Evolutionary conservation across 192 early-diverging fungal genomes (phyloP), one percentile per base, ranked within the genome.

Genomic region (Coemansia nantahalensis): DNA sequence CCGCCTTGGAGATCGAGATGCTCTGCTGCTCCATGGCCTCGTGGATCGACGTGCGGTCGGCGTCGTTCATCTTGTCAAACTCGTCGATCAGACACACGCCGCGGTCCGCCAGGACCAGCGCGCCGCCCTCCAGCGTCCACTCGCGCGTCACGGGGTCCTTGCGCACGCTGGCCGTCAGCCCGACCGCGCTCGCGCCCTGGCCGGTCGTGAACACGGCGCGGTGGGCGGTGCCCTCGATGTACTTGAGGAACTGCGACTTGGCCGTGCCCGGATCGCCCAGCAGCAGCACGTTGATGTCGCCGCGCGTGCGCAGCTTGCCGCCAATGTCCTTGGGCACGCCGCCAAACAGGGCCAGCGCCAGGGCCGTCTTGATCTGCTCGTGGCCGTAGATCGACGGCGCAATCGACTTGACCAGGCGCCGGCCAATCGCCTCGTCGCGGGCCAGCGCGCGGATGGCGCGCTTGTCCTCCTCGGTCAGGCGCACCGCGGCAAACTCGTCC

Each of bases 371-470:
- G 70, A 98, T 93, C 63, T 96, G 89, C 42, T 96, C 93, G 64
- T 98, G 95, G 23, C 95, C 95, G 78, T 90, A 96, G 62, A 98
- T 98, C n/a, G 95, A 98, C 17, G 95, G 95, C 9, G 95, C 95
- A 43, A 98, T 94, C 45, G 86, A 89, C 69, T 89, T 88, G 55
- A 96, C 85, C 45, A 98, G 90, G 81, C 89, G 84, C 57, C 83
- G 72, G 28, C 90, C 84, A 39, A 98, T 89, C 39, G 70, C 53
- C 24, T 84, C 81, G 66, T 98, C 94, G 38, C 85, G 81, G 3
- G 86, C 75, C 36, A 96, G 79, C 4, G 70, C 58, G 16, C 86
- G 70, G 53, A 98, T 90, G 31, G 79, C 64, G 46, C 84, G 85
- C 42, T 83, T 81, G 61, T 98, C 95, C 21, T 96, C 93, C 66